These are phyloP conservation scores for Effrenium voratum DNA, from an alignment of 73 alveolate genomes.

Conservation along the genomic window DNA sequence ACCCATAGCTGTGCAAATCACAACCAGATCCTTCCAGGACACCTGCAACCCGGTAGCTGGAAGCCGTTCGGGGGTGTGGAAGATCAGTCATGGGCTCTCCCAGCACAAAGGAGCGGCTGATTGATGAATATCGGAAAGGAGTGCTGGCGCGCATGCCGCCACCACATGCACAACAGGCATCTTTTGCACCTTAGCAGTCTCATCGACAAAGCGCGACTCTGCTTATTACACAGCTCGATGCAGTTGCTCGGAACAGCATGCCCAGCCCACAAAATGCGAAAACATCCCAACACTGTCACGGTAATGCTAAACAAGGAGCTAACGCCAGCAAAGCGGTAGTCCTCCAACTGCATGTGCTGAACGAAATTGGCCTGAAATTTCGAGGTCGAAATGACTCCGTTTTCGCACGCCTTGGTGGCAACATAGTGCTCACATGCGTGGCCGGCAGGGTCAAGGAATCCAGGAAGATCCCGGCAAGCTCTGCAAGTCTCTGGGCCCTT, in stretches of 20 bases:
- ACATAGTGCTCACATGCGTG: conserved; percentile 6
- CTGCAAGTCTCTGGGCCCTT: neutral
- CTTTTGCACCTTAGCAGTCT: neutral
- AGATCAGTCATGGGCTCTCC: neutral
- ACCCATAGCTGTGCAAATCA: conserved; percentile 10
- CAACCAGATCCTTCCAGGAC: conserved; percentile 32
- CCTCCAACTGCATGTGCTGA: neutral
- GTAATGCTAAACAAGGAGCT: neutral
- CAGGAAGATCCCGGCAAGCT: conserved; percentile 19
- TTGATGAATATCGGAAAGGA: neutral
- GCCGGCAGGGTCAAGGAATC: conserved; percentile 4
- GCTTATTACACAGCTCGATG: neutral
- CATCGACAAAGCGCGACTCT: neutral
- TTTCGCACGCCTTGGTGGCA: neutral
- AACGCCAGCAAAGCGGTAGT: neutral
- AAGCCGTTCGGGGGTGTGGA: conserved; percentile 5
- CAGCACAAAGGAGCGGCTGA: neutral
- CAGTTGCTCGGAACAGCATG: neutral
- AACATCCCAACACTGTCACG: neutral
- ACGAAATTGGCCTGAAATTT: neutral
- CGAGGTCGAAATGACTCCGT: neutral
- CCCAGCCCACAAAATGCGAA: neutral
- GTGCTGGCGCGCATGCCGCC: conserved; percentile 44
- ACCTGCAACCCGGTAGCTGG: conserved; percentile 21
- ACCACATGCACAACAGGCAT: conserved; percentile 30